These are phyloP conservation scores for Phlegmacium glaucopus DNA, from an alignment of 768 basidiomycete species.

Conservation along the genomic window DNA sequence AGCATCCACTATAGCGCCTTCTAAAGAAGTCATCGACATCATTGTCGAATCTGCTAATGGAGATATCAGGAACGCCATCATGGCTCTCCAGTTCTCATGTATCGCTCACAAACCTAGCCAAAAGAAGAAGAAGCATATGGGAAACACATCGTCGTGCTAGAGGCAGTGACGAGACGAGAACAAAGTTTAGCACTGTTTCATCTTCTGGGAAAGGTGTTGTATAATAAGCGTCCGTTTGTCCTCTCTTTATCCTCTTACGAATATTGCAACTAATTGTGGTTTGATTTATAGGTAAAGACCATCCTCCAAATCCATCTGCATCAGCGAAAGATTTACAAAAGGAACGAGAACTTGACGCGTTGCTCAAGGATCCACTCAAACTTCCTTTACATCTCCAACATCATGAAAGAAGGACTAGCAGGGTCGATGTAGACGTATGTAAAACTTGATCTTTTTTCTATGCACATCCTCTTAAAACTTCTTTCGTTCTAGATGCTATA, in stretches of 20 bases:
- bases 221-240: constrained; percentile 89
- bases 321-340: constrained; percentile 60
- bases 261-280: constrained; percentile 1
- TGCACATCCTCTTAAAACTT: background rate
- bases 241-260: background rate
- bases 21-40: constrained; percentile 68
- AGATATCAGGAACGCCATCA: constrained; percentile 91
- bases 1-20: constrained; percentile 33
- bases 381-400: constrained; percentile 58
- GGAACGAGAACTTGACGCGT: constrained; percentile 53
- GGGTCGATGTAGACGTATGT: constrained; percentile 74
- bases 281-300: constrained; percentile 70
- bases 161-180: constrained; percentile 79
- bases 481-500: constrained; percentile 56
- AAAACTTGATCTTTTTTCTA: background rate
- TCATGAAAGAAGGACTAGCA: constrained; percentile 64
- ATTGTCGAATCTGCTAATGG: constrained; percentile 82
- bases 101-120: constrained; percentile 33
- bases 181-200: constrained; percentile 89
- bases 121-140: constrained; percentile 30
- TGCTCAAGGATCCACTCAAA: constrained; percentile 49
- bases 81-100: constrained; percentile 88
- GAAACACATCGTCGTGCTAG: constrained; percentile 45
- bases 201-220: constrained; percentile 87
- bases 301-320: constrained; percentile 53